Conservation (phyloP, 192 early-diverging fungal species). For the Entomortierella beljakovae region DNA sequence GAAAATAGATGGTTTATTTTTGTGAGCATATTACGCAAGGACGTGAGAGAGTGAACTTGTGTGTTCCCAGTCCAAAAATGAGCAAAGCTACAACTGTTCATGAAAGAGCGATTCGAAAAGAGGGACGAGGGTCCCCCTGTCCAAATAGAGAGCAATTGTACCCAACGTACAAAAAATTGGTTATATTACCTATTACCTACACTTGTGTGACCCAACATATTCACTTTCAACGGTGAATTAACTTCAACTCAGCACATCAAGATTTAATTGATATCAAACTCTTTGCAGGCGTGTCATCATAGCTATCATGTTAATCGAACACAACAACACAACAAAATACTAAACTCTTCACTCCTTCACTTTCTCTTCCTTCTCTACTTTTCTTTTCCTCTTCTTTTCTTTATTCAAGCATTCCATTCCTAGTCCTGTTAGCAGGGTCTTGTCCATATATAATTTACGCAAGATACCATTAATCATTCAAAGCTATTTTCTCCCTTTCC, state of each 20-base stretch:
- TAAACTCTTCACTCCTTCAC: too few relatives aligned
- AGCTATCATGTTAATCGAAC: too few relatives aligned
- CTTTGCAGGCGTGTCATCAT: too few relatives aligned
- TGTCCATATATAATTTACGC: too few relatives aligned
- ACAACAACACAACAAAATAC: too few relatives aligned
- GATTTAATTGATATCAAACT: neutral
- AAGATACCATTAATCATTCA: too few relatives aligned
- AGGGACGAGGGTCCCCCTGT: neutral
- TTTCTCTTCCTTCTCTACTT: too few relatives aligned
- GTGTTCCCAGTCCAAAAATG: neutral
- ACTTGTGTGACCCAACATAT: neutral
- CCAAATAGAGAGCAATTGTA: conserved; percentile 8
- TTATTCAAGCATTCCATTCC: too few relatives aligned
- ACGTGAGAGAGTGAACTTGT: neutral
- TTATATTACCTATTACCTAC: neutral
- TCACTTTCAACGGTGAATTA: neutral
- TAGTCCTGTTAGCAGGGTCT: too few relatives aligned
- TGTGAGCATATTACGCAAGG: neutral
- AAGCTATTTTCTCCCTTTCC: too few relatives aligned
- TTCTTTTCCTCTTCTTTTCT: too few relatives aligned
- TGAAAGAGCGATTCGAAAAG: neutral
- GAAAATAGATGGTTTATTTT: too few relatives aligned
- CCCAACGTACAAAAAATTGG: neutral
- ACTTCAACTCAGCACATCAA: neutral
- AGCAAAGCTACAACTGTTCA: neutral